Percentiles rank a stretch among this genome's conserved stretches.
Evolutionary conservation across 192 early-diverging fungal species (phyloP).

Genomic region (Diversispora eburnea): DNA sequence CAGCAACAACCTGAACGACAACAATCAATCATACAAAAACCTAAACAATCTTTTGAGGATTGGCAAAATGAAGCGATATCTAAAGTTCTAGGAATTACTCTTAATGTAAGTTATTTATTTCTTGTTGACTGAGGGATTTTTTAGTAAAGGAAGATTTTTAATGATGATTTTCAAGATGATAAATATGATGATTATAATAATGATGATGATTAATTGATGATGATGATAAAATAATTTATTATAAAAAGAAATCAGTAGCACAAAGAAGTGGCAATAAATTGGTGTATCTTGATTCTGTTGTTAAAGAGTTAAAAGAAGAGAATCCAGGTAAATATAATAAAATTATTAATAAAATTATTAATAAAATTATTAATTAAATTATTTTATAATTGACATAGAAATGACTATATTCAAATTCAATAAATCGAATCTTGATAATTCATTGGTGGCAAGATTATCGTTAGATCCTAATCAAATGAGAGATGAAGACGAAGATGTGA

Average conservation of each 20-base stretch:
- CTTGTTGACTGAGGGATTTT: background rate
- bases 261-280: conserved; percentile 30
- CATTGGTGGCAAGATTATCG: conserved; percentile 68
- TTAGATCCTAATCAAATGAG: conserved; percentile 48
- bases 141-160: background rate
- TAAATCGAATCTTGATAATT: conserved; percentile 56
- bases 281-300: conserved; percentile 37
- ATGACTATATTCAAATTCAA: conserved; percentile 46
- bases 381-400: background rate
- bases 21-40: conserved; percentile 30
- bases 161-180: background rate
- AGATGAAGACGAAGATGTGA: conserved; percentile 34
- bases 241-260: conserved; percentile 27
- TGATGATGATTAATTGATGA: background rate
- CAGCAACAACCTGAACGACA: conserved; percentile 26
- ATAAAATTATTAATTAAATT: conserved; percentile 31
- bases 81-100: conserved; percentile 70
- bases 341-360: conserved; percentile 4
- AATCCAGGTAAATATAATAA: conserved; percentile 20
- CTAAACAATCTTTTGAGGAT: conserved; percentile 46
- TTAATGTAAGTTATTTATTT: conserved; percentile 55
- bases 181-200: background rate
- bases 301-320: conserved; percentile 37
- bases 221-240: background rate
- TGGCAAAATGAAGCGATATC: conserved; percentile 87